Evolutionary conservation across 352 stramenopile genomes (phyloP).

Genomic region (Globisporangium paddicum): DNA sequence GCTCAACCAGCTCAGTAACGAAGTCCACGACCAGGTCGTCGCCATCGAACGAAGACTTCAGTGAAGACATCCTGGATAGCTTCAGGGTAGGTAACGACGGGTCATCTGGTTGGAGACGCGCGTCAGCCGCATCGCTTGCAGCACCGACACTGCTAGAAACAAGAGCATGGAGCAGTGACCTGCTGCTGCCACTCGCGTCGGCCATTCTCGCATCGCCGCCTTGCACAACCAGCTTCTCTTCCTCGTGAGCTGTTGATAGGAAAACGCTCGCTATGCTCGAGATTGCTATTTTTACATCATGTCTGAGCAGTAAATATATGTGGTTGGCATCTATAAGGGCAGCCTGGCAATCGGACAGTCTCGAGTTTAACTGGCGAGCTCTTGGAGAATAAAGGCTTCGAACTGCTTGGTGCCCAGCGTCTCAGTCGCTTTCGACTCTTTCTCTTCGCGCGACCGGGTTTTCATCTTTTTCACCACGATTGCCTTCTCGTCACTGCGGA

Average conservation of each 20-base stretch:
- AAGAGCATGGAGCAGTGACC: not conserved
- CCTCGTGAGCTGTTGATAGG: not conserved
- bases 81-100: not conserved
- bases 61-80: not conserved
- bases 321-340: not conserved
- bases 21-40: conserved; percentile 12
- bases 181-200: not conserved
- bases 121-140: not conserved
- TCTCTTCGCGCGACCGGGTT: conserved; percentile 26
- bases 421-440: conserved; percentile 26
- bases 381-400: conserved; percentile 41
- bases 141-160: not conserved
- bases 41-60: not conserved
- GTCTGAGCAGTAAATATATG: not conserved
- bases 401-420: conserved; percentile 45
- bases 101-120: not conserved
- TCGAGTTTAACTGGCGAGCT: conserved; percentile 25
- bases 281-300: not conserved
- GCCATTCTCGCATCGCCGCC: conserved; percentile 2
- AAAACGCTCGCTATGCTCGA: not conserved
- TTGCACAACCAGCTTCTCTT: not conserved
- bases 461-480: conserved; percentile 28
- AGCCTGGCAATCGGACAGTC: not conserved
- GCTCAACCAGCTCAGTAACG: conserved; percentile 19
- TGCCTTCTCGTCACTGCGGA: conserved; percentile 20